phyloP scores from a whole-genome alignment of 331 rosid species.

The Acacia concinna region DNA sequence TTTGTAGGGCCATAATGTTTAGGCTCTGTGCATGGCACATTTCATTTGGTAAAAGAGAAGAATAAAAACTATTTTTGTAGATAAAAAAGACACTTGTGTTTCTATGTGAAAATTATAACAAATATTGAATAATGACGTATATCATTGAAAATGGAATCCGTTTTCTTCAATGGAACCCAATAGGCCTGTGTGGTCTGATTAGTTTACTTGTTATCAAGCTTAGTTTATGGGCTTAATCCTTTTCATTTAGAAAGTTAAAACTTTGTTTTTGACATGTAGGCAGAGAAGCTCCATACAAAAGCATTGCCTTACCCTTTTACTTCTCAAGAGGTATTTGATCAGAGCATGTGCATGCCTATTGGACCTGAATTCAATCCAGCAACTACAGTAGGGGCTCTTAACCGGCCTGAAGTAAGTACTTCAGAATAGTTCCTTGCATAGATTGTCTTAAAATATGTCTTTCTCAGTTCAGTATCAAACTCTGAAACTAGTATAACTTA shows the following conservation, averaged over 20 bases:
- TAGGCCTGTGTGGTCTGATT: neutral
- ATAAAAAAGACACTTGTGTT: neutral
- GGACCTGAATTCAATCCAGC: conserved; percentile 95
- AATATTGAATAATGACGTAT: neutral
- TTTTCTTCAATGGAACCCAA: neutral
- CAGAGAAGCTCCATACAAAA: conserved; percentile 81
- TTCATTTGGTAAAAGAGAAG: neutral
- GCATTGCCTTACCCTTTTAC: conserved; percentile 78
- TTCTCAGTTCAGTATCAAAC: neutral
- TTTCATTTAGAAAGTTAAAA: conserved; percentile 5
- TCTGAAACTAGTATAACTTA: neutral
- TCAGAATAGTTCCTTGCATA: conserved; percentile 15
- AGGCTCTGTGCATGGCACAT: neutral
- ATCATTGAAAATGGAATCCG: neutral
- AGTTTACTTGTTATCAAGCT: neutral
- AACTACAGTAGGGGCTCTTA: conserved; percentile 63
- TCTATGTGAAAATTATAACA: neutral
- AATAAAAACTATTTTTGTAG: neutral
- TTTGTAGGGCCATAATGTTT: neutral
- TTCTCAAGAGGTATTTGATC: conserved; percentile 73
- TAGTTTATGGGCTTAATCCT: neutral
- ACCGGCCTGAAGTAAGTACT: conserved; percentile 81
- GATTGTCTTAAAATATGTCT: conserved; percentile 1
- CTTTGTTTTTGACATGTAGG: conserved; percentile 48
- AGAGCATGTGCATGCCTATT: conserved; percentile 79